Percentiles rank a stretch among this genome's conserved stretches.
Conservation (phyloP, 2,329 filamentous ascomycete genomes). For the Fusarium metavorans region DNA sequence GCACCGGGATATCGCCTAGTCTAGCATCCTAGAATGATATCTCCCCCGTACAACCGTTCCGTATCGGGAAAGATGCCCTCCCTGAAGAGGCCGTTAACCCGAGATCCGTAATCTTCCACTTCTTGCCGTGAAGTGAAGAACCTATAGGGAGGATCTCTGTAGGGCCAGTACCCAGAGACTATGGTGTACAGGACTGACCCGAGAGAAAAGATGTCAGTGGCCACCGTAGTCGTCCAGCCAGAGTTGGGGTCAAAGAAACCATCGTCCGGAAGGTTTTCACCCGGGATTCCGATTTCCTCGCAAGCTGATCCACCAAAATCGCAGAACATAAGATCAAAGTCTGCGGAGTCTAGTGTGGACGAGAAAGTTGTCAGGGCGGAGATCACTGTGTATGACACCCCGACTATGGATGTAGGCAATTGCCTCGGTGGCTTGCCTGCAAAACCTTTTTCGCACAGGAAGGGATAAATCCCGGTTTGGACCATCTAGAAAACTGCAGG, state of each 20-base stretch:
- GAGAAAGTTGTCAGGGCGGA: background rate
- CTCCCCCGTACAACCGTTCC: background rate
- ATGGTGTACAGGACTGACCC: background rate
- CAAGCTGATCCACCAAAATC: background rate
- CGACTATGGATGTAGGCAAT: background rate
- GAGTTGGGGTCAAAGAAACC: background rate
- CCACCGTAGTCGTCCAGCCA: background rate
- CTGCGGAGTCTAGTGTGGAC: background rate
- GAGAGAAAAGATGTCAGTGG: background rate
- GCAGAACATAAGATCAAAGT: background rate
- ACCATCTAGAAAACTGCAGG: background rate
- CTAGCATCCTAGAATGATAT: background rate
- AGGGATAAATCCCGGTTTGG: background rate
- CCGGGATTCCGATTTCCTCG: background rate
- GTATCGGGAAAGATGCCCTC: background rate
- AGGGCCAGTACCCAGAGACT: background rate
- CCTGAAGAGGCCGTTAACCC: background rate
- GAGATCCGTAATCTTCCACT: background rate
- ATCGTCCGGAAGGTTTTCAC: background rate
- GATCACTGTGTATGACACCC: background rate
- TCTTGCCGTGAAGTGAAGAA: background rate
- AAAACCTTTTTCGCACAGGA: background rate
- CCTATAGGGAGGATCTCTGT: background rate
- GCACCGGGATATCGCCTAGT: background rate
- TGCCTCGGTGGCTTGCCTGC: background rate